phyloP scores from a whole-genome alignment of 192 early-diverging fungal genomes.

The Backusella australiensis region DNA sequence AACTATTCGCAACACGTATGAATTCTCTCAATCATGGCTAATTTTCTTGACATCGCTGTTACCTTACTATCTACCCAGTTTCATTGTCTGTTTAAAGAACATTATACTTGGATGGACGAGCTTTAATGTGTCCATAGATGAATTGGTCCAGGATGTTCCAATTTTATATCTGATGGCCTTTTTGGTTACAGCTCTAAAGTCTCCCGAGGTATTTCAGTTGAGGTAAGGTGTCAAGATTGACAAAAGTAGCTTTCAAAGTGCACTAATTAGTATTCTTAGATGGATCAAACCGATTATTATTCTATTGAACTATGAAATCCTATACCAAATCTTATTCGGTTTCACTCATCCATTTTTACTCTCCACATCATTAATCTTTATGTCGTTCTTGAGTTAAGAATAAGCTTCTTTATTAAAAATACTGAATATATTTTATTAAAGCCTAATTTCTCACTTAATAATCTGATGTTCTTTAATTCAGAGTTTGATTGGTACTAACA shows the following conservation, averaged over 20 bases:
- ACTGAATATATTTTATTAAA: too few species aligned
- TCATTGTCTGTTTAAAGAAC: constrained; percentile 11
- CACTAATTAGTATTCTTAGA: not conserved
- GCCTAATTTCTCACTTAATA: too few species aligned
- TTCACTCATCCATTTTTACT: constrained; percentile 1
- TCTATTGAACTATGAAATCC: not conserved
- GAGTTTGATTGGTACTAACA: too few species aligned
- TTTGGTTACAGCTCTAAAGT: not conserved
- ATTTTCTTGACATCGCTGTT: constrained; percentile 4
- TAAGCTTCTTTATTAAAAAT: not conserved
- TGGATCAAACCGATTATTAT: constrained; percentile 1
- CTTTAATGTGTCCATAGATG: not conserved
- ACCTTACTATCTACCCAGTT: constrained; percentile 9
- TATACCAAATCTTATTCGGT: constrained; percentile 7
- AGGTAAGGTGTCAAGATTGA: not conserved
- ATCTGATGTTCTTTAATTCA: too few species aligned
- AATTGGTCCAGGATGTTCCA: not conserved
- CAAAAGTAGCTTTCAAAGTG: not conserved
- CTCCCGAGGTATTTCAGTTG: not conserved
- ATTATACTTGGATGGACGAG: constrained; percentile 6
- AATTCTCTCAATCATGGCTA: constrained; percentile 2
- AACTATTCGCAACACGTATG: not conserved
- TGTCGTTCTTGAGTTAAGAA: not conserved
- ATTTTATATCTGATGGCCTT: not conserved
- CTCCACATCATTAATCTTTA: not conserved